Conservation (phyloP, 176 grass and related monocot species). For the Otatea glauca region DNA sequence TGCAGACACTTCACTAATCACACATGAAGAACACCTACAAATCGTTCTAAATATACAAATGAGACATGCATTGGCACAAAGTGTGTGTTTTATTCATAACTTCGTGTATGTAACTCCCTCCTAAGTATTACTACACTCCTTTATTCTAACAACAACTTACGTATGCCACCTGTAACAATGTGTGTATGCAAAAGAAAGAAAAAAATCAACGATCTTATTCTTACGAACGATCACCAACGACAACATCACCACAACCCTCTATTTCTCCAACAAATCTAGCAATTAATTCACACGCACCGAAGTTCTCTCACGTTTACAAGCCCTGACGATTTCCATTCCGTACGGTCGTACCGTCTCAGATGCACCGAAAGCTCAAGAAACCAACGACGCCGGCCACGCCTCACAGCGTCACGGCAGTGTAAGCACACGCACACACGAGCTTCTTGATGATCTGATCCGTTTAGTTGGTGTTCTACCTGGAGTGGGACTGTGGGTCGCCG, state of each 20-base stretch:
- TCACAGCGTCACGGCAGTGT: background rate
- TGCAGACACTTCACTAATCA: background rate
- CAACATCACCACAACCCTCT: background rate
- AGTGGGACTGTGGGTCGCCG: slow-evolving; percentile 26
- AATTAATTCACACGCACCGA: slow-evolving; percentile 38
- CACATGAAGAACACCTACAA: background rate
- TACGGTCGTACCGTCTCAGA: background rate
- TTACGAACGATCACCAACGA: background rate
- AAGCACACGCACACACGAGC: background rate
- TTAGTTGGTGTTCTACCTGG: background rate
- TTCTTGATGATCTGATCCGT: background rate
- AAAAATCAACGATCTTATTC: slow-evolving; percentile 23
- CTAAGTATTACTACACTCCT: background rate
- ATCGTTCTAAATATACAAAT: background rate
- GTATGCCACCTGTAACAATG: background rate
- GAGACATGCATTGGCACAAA: background rate
- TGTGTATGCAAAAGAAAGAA: background rate
- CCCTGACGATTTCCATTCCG: background rate
- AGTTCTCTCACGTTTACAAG: slow-evolving; percentile 1
- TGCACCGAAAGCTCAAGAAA: background rate
- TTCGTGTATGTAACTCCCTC: background rate
- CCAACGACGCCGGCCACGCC: background rate
- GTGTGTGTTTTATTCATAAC: background rate
- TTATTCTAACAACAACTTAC: background rate
- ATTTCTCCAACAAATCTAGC: slow-evolving; percentile 30